phyloP scores from a whole-genome alignment of 73 alveolate genomes.

The Paramecium sonneborni region DNA sequence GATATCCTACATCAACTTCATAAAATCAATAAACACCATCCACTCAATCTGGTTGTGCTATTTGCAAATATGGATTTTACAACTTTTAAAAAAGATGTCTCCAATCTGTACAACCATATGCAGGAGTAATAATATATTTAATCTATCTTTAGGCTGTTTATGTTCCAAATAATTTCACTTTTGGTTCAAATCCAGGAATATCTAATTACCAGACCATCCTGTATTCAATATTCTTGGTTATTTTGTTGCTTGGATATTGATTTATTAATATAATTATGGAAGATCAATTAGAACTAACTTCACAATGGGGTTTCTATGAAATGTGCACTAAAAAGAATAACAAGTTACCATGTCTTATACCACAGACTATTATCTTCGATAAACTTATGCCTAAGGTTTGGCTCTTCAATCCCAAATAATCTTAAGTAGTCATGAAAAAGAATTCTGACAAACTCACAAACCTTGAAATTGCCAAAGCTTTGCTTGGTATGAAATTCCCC shows the following conservation, averaged over 20 bases:
- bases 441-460: not conserved
- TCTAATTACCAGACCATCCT: not conserved
- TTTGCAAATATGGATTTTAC: slow-evolving; percentile 43
- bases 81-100: not conserved
- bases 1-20: not conserved
- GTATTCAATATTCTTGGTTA: not conserved
- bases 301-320: slow-evolving; percentile 43
- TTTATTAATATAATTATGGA: not conserved
- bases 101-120: slow-evolving; percentile 15
- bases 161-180: not conserved
- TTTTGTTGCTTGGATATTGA: slow-evolving; percentile 11
- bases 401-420: slow-evolving; percentile 37
- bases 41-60: slow-evolving; percentile 12
- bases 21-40: not conserved
- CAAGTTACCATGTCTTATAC: not conserved
- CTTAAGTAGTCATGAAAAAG: slow-evolving; percentile 4
- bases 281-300: slow-evolving; percentile 1
- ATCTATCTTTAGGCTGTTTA: not conserved
- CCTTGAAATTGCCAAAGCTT: not conserved
- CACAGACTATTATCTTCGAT: slow-evolving; percentile 31
- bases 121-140: slow-evolving; percentile 8
- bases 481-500: not conserved
- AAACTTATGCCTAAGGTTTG: slow-evolving; percentile 21
- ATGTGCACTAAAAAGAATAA: slow-evolving; percentile 24
- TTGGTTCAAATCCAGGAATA: not conserved